Conservation (phyloP, 2,329 filamentous ascomycete species). For the Pseudopyricularia javanii region DNA sequence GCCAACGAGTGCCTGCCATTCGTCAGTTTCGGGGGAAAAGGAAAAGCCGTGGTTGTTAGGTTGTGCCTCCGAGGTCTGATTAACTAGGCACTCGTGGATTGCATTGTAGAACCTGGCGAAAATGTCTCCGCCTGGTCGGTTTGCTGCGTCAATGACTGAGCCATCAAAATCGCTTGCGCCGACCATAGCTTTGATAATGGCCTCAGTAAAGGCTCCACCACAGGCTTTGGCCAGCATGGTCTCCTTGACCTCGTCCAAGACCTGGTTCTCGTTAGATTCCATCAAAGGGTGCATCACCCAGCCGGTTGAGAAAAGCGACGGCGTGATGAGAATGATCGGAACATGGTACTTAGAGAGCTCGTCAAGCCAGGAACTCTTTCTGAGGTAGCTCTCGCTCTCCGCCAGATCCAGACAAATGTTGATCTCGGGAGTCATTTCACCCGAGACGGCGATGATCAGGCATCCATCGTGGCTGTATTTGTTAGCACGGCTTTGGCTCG, state of each 20-base stretch:
- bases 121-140: not conserved
- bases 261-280: not conserved
- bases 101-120: not conserved
- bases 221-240: not conserved
- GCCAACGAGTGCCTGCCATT: not conserved
- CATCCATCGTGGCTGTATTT: not conserved
- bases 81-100: not conserved
- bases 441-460: not conserved
- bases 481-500: not conserved
- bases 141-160: not conserved
- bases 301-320: not conserved
- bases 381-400: not conserved
- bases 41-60: not conserved
- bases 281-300: not conserved
- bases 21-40: not conserved
- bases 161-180: not conserved
- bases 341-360: not conserved
- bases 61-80: not conserved
- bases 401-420: not conserved
- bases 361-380: not conserved
- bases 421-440: not conserved
- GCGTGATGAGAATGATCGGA: conserved; percentile 1
- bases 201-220: not conserved
- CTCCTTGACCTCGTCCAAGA: not conserved
- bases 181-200: not conserved